Conservation (phyloP, 176 grass and related monocot genomes). For the Eleusine coracana region DNA sequence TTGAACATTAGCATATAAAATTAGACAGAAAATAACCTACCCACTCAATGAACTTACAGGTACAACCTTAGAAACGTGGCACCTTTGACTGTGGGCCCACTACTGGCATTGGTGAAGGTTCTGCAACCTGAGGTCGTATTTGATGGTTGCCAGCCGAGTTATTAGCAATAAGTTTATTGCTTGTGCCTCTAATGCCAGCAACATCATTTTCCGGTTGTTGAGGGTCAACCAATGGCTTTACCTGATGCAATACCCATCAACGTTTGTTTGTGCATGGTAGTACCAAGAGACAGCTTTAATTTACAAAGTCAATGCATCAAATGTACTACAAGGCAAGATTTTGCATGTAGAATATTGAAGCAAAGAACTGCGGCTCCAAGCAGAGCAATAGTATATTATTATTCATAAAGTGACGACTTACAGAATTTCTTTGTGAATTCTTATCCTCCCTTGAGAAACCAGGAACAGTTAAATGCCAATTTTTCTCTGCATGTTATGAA, state of each 20-base stretch:
- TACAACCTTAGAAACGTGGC: slow-evolving; percentile 54
- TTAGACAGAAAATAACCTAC: slow-evolving; percentile 7
- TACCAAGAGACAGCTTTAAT: neutral
- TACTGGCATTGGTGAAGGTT: slow-evolving; percentile 51
- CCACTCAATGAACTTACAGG: slow-evolving; percentile 30
- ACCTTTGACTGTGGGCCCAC: slow-evolving; percentile 49
- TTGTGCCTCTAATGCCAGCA: slow-evolving; percentile 43
- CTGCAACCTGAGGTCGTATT: slow-evolving; percentile 53
- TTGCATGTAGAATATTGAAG: neutral
- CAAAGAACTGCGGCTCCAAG: neutral
- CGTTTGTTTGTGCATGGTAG: slow-evolving; percentile 4
- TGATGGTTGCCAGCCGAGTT: slow-evolving; percentile 53
- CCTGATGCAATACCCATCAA: slow-evolving; percentile 53
- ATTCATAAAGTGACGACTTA: slow-evolving; percentile 46
- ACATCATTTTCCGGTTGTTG: slow-evolving; percentile 59
- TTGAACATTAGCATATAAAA: neutral
- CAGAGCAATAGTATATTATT: slow-evolving; percentile 5
- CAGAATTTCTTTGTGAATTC: slow-evolving; percentile 70
- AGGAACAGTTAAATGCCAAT: slow-evolving; percentile 83
- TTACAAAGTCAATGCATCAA: neutral
- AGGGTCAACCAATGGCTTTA: slow-evolving; percentile 50
- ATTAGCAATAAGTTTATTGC: slow-evolving; percentile 50
- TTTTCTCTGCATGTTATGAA: slow-evolving; percentile 66
- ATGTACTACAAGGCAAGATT: slow-evolving; percentile 2
- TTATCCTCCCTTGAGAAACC: slow-evolving; percentile 91